Percentiles rank a stretch among this genome's conserved stretches.
phyloP scores from a whole-genome alignment of 257 asterid genomes.

The Solanum megistacrolobum region DNA sequence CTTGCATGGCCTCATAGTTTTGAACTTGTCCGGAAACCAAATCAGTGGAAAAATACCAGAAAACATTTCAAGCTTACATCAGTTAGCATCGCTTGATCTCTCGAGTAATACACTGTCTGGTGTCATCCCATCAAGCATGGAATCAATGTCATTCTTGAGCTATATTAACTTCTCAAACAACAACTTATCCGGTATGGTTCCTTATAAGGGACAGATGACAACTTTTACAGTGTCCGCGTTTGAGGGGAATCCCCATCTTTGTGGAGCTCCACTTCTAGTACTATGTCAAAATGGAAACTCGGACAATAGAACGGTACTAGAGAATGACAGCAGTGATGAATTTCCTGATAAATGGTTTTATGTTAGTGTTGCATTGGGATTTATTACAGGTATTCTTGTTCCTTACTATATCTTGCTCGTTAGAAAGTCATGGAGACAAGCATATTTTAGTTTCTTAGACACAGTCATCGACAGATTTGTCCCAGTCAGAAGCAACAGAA shows the following conservation, averaged over 20 bases:
- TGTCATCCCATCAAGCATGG: slow-evolving; percentile 35
- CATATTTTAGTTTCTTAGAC: slow-evolving; percentile 30
- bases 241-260: slow-evolving; percentile 30
- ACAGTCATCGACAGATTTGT: slow-evolving; percentile 5
- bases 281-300: slow-evolving; percentile 20
- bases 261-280: slow-evolving; percentile 32
- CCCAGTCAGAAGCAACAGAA: neutral
- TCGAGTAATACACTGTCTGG: slow-evolving; percentile 35
- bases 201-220: slow-evolving; percentile 32
- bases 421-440: slow-evolving; percentile 28
- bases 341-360: slow-evolving; percentile 37
- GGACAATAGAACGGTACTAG: neutral
- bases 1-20: slow-evolving; percentile 19
- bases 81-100: slow-evolving; percentile 38
- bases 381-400: slow-evolving; percentile 27
- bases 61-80: slow-evolving; percentile 26
- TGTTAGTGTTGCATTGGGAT: slow-evolving; percentile 43
- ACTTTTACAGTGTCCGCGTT: slow-evolving; percentile 32
- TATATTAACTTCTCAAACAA: slow-evolving; percentile 36
- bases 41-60: slow-evolving; percentile 37
- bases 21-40: slow-evolving; percentile 43
- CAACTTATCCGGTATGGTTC: slow-evolving; percentile 38
- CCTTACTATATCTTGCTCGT: slow-evolving; percentile 20
- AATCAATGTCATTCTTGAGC: slow-evolving; percentile 20
- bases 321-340: neutral